phyloP scores from a whole-genome alignment of 1,284 basidiomycete genomes.

The Cystobasidium pallidum region DNA sequence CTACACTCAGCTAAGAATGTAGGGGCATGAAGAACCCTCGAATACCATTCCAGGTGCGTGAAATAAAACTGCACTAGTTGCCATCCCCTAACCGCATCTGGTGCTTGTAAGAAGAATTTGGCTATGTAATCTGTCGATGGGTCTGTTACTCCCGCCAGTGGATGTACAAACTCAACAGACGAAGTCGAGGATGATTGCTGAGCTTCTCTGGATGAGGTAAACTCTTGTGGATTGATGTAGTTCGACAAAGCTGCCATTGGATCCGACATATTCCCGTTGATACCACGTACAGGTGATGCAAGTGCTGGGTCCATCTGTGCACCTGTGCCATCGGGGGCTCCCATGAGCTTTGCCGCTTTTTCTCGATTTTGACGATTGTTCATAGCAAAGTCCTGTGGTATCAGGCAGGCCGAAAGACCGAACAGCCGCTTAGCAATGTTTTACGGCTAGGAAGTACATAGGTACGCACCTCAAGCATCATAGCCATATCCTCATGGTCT shows the following conservation, averaged over 20 bases:
- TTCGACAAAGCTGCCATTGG: constrained; percentile 16
- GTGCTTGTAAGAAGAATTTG: constrained; percentile 34
- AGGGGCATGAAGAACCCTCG: constrained; percentile 43
- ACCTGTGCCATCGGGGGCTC: constrained; percentile 11
- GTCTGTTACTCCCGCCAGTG: constrained; percentile 30
- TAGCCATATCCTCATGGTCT: constrained; percentile 44
- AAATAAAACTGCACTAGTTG: constrained; percentile 53
- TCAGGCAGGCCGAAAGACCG: too few relatives aligned
- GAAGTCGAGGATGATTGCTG: not conserved
- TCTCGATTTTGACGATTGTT: constrained; percentile 44
- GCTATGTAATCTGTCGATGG: constrained; percentile 32
- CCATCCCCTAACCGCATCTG: constrained; percentile 40
- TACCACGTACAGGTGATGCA: constrained; percentile 7
- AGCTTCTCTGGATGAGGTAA: not conserved
- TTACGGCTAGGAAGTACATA: too few relatives aligned
- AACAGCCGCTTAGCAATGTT: too few relatives aligned
- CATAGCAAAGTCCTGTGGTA: constrained; percentile 46
- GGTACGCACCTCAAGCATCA: constrained; percentile 43
- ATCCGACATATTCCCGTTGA: constrained; percentile 1
- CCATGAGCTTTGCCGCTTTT: constrained; percentile 26
- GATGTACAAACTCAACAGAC: constrained; percentile 11
- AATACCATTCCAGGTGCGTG: constrained; percentile 53
- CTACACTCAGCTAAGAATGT: constrained; percentile 45
- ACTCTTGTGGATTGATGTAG: constrained; percentile 11
- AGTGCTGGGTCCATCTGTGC: not conserved